phyloP scores from a whole-genome alignment of 2,329 filamentous ascomycete species.

The Herpotrichia juniperi region DNA sequence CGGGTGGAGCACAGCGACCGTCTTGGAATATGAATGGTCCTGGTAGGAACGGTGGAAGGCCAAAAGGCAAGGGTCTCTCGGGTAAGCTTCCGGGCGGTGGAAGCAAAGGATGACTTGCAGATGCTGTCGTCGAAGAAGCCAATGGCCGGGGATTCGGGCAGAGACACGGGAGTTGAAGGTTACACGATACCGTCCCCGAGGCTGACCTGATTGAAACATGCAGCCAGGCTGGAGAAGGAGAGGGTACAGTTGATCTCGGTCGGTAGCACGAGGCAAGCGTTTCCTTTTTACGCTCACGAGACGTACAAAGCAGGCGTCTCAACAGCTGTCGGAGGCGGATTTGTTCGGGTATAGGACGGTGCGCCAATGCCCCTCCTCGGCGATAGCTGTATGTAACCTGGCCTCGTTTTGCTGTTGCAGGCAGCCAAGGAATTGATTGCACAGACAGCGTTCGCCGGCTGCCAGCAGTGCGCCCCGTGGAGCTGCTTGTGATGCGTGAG shows the following conservation, averaged over 20 bases:
- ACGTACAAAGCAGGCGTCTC: constrained; percentile 30
- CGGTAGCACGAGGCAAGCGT: constrained; percentile 38
- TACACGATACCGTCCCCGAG: constrained; percentile 42
- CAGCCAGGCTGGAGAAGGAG: constrained; percentile 27
- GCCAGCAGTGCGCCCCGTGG: constrained; percentile 7
- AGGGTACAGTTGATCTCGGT: constrained; percentile 28
- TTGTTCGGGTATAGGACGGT: constrained; percentile 40
- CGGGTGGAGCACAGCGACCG: constrained; percentile 27
- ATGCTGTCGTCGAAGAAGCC: constrained; percentile 34
- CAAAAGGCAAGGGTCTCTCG: constrained; percentile 45
- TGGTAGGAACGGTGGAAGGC: constrained; percentile 37
- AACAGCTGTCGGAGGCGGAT: constrained; percentile 36
- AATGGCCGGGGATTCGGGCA: constrained; percentile 36
- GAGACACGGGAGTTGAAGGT: constrained; percentile 34
- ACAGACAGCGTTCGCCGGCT: constrained; percentile 26
- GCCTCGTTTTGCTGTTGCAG: constrained; percentile 41
- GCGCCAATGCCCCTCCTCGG: constrained; percentile 18
- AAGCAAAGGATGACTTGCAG: constrained; percentile 50
- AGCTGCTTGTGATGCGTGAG: not conserved
- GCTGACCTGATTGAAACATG: constrained; percentile 45
- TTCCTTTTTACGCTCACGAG: constrained; percentile 31
- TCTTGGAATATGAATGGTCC: constrained; percentile 34
- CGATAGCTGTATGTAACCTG: constrained; percentile 40
- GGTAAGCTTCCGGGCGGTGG: constrained; percentile 43
- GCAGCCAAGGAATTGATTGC: constrained; percentile 35